phyloP scores from a whole-genome alignment of 306 rosid species.

The Castanopsis chinensis region DNA sequence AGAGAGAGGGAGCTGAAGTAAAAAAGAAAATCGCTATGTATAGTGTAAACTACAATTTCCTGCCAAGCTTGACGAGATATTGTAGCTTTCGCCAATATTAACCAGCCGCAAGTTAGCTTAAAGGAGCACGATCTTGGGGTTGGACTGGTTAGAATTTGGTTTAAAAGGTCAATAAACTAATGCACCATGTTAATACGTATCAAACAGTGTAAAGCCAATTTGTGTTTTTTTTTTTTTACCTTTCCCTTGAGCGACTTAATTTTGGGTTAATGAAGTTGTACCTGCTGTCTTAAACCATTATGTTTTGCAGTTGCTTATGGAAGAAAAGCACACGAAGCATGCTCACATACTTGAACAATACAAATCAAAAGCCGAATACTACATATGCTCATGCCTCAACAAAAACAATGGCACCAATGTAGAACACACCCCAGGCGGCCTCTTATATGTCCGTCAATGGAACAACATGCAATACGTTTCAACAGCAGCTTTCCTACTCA shows the following conservation, averaged over 20 bases:
- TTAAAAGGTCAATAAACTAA: too few species aligned
- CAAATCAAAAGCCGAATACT: constrained; percentile 78
- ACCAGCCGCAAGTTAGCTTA: too few species aligned
- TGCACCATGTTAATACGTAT: too few species aligned
- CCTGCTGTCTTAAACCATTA: neutral
- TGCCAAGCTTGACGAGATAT: too few species aligned
- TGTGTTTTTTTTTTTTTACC: too few species aligned
- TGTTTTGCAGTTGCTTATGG: constrained; percentile 50
- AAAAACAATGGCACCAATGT: constrained; percentile 62
- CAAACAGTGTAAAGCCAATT: too few species aligned
- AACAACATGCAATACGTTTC: constrained; percentile 98
- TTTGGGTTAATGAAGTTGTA: neutral
- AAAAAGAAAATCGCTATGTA: too few species aligned
- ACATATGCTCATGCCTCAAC: constrained; percentile 84
- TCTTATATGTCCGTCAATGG: constrained; percentile 77
- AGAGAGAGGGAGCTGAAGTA: too few species aligned
- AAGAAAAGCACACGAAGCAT: constrained; percentile 59
- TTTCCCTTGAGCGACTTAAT: neutral
- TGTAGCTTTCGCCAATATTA: too few species aligned
- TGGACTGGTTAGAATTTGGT: too few species aligned
- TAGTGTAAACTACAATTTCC: too few species aligned
- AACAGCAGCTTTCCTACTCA: constrained; percentile 78
- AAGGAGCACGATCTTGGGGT: too few species aligned
- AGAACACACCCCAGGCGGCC: constrained; percentile 77
- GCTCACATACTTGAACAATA: constrained; percentile 50